phyloP scores from a whole-genome alignment of 768 basidiomycete species.

The Trametes coccinea region DNA sequence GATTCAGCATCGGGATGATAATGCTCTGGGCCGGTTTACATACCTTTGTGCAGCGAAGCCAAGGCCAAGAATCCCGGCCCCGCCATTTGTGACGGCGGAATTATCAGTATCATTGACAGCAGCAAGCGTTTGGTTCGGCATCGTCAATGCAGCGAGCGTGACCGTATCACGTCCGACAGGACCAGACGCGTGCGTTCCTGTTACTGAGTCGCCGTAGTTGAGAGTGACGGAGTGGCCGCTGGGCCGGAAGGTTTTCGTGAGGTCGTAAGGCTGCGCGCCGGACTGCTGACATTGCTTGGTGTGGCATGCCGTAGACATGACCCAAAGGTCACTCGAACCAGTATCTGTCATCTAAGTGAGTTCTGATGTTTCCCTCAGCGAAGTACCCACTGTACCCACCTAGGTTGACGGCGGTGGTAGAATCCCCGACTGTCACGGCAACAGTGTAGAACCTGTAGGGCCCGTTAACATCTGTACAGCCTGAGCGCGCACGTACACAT shows the following conservation, averaged over 20 bases:
- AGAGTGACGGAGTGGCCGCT: conserved; percentile 49
- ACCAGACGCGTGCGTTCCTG: conserved; percentile 69
- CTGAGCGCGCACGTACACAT: background rate
- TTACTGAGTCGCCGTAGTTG: conserved; percentile 68
- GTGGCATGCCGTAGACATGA: conserved; percentile 58
- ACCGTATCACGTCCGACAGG: conserved; percentile 62
- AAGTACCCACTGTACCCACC: conserved; percentile 41
- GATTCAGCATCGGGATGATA: background rate
- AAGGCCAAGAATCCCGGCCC: conserved; percentile 73
- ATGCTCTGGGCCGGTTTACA: background rate
- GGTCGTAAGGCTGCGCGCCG: conserved; percentile 48
- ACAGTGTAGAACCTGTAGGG: conserved; percentile 63
- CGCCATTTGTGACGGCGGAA: conserved; percentile 55
- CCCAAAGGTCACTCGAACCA: conserved; percentile 80
- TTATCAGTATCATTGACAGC: conserved; percentile 73
- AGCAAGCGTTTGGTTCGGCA: conserved; percentile 59
- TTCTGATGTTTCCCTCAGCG: background rate
- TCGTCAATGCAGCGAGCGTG: conserved; percentile 51
- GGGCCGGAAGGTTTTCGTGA: conserved; percentile 43
- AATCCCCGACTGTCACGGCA: conserved; percentile 55
- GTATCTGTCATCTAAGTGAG: conserved; percentile 49
- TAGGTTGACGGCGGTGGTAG: conserved; percentile 56
- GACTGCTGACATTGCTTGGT: conserved; percentile 38
- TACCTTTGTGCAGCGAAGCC: conserved; percentile 79
- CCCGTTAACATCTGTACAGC: background rate